Evolutionary conservation across 1,284 basidiomycete species (phyloP).

Genomic region (Irpex sp.): DNA sequence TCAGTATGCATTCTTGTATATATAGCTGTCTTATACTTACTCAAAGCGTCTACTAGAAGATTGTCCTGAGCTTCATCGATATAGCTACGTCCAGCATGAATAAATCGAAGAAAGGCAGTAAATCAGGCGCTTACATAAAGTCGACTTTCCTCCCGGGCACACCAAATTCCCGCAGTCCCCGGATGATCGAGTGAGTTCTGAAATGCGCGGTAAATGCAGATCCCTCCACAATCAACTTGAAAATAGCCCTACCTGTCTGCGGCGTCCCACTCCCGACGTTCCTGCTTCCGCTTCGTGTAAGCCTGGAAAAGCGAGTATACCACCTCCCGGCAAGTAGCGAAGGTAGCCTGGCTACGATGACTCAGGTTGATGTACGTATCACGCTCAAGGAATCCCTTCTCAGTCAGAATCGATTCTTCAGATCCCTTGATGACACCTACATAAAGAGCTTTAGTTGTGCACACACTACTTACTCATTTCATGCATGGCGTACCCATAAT

Average conservation of each 20-base stretch:
- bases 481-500: constrained; percentile 43
- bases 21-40: constrained; percentile 31
- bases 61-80: constrained; percentile 76
- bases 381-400: constrained; percentile 38
- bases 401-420: constrained; percentile 38
- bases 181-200: constrained; percentile 52
- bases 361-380: constrained; percentile 46
- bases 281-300: constrained; percentile 47
- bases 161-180: constrained; percentile 29
- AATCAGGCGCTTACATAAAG: constrained; percentile 42
- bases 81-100: constrained; percentile 38
- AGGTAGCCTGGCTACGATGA: constrained; percentile 48
- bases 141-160: constrained; percentile 45
- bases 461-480: no score
- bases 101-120: neutral
- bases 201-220: constrained; percentile 1
- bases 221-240: no score
- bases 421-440: constrained; percentile 69
- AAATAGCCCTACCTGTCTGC: constrained; percentile 50
- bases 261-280: constrained; percentile 48
- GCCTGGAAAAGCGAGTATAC: constrained; percentile 56
- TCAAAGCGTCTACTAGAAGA: constrained; percentile 58
- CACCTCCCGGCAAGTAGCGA: constrained; percentile 41
- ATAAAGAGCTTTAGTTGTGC: no score
- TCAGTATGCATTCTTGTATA: no score